Base-by-base conservation (phyloP, 768 basidiomycete species). In the Neoboletus magnificus region DNA sequence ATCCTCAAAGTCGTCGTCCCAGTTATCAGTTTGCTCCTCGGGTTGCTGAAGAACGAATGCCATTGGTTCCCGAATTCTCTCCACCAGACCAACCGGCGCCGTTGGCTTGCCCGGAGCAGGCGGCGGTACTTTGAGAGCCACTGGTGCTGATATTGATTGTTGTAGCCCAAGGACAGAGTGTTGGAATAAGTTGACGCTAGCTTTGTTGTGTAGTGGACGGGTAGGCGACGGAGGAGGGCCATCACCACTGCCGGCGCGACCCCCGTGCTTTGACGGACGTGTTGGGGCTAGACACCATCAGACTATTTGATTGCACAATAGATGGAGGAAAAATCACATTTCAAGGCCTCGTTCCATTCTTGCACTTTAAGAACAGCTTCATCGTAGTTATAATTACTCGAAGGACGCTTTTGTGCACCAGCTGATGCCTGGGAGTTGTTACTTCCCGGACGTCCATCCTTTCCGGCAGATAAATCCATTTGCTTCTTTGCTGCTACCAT, bases 1-100 rank as follows among this genome's bases (percentile, higher is more conserved):
- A 61, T 92, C 93, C 67, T 94, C 93, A 61, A 99, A 99, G 66
- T 99, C 97, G 60, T 94, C 92, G 65, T 99, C 97, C 97, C 97
- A 99, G 60, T 94, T 96, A 68, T 97, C 94, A 1, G 87, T 89
- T 68, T 91, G 89, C 60, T 92, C 87, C 74, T 94, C 89, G 18
- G 87, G 88, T 23, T 82, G 80, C 55, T 84, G 86, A 23, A 90
- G 72, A 16, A 78, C 81, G 59, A 88, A 86, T 5, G 82, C 81
- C 51, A 83, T 73, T 5, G 89, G 87, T 48, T 87, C 71, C 27
- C 73, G 67, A 25, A 74, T 75, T 51, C 74, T 75, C 49, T 75
- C 74, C 13, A 72, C 65, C 13, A 75, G 52, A 52, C 69, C 70
- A 37, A 70, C 65, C 29, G 74, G 58, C 12, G 49, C 65, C 4